Conservation (phyloP, 768 basidiomycete species). For the Lentinula detonsa region DNA sequence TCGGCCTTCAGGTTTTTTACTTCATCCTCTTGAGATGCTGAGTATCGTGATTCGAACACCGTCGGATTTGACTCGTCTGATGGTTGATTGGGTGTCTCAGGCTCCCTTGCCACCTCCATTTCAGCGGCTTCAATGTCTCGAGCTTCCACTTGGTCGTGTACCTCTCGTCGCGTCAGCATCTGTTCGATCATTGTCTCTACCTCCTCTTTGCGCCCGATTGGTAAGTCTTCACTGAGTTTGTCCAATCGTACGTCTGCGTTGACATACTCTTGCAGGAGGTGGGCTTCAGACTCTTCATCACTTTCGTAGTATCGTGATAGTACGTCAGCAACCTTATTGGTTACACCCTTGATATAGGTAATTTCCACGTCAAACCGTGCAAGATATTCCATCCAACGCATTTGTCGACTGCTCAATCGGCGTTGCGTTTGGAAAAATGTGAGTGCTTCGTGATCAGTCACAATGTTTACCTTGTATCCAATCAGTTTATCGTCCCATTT, state of each 20-base stretch:
- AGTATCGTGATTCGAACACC: background rate
- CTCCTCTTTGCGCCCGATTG: background rate
- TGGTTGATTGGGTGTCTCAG: too few relatives aligned
- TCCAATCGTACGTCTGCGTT: constrained; percentile 6
- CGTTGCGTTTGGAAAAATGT: constrained; percentile 9
- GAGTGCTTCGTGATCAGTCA: constrained; percentile 8
- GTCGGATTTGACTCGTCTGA: background rate
- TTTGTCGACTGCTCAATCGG: constrained; percentile 4
- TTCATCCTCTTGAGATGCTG: background rate
- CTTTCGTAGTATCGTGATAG: constrained; percentile 19
- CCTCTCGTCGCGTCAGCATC: constrained; percentile 9
- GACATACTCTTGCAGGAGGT: background rate
- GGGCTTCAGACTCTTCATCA: background rate
- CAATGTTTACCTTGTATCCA: constrained; percentile 11
- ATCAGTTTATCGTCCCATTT: background rate
- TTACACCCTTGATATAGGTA: constrained; percentile 18
- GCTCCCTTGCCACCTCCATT: background rate
- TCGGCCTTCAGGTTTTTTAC: background rate
- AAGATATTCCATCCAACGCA: constrained; percentile 13
- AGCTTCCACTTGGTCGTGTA: background rate
- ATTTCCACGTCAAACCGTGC: constrained; percentile 7
- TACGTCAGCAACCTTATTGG: constrained; percentile 18
- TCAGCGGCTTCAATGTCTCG: background rate
- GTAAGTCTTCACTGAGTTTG: background rate
- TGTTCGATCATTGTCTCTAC: background rate